Conservation (phyloP, 2,329 filamentous ascomycete genomes). For the Periconia digitata region DNA sequence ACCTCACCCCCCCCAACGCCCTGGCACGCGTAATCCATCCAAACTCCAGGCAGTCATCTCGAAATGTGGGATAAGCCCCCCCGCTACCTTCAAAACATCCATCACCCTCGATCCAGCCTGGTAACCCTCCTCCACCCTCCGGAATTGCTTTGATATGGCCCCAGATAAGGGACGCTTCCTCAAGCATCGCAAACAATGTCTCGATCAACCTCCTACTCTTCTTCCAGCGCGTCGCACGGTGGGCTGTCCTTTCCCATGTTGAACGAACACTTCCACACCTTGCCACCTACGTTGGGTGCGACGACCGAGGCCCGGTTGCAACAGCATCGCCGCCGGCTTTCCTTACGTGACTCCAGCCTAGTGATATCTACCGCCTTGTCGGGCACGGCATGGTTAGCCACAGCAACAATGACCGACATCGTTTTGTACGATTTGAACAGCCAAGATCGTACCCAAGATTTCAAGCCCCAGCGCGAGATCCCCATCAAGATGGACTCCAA, state of each 20-base stretch:
- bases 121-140: neutral
- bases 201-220: conserved; percentile 4
- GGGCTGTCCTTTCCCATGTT: neutral
- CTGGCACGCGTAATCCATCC: neutral
- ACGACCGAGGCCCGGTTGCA: conserved; percentile 10
- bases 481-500: conserved; percentile 1
- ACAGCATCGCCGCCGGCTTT: conserved; percentile 5
- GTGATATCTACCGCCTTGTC: conserved; percentile 19
- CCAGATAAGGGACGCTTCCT: neutral
- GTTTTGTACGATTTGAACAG: conserved; percentile 15
- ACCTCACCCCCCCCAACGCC: too few species aligned
- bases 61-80: neutral
- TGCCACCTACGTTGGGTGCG: conserved; percentile 10
- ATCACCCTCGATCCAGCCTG: neutral
- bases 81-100: neutral
- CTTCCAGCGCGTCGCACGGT: conserved; percentile 1
- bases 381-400: conserved; percentile 16
- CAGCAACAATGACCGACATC: conserved; percentile 14
- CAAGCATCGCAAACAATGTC: conserved; percentile 1
- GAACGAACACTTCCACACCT: conserved; percentile 5
- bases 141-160: neutral
- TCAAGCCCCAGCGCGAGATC: neutral
- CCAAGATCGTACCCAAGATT: conserved; percentile 5
- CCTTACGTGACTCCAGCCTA: conserved; percentile 4
- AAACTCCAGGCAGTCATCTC: neutral